These are phyloP conservation scores for Clavispora carvajalis DNA, from an alignment of 805 yeast species.

Conservation along the genomic window DNA sequence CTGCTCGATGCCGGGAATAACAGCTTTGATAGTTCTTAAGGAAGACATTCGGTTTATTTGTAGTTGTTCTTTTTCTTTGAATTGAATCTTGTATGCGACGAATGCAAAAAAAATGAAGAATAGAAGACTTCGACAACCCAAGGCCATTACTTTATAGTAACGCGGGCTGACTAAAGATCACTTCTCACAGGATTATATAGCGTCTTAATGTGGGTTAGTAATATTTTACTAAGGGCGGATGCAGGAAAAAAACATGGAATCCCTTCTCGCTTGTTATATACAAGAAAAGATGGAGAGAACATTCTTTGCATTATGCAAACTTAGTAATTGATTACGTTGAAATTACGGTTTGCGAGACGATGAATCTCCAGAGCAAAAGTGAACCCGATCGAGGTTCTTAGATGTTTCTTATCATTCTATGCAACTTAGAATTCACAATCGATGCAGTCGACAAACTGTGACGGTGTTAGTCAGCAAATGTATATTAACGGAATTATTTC, in stretches of 20 bases:
- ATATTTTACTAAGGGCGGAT: not conserved
- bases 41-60: slow-evolving; percentile 9
- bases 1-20: slow-evolving; percentile 55
- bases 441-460: no score
- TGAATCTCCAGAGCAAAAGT: no score
- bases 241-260: not conserved
- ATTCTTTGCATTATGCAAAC: not conserved
- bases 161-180: not conserved
- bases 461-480: no score
- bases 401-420: no score
- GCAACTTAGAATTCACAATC: no score
- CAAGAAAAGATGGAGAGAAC: not conserved
- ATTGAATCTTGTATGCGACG: not conserved
- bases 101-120: slow-evolving; percentile 1
- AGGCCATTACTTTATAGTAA: not conserved
- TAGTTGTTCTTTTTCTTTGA: not conserved
- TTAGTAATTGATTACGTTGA: not conserved
- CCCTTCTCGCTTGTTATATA: not conserved
- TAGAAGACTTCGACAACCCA: not conserved
- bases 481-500: slow-evolving; percentile 2
- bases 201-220: not conserved
- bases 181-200: not conserved
- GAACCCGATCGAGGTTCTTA: no score
- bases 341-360: no score
- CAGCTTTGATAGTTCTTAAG: slow-evolving; percentile 27